Base-by-base conservation (phyloP, 805 yeast genomes). In the Candida lessepsii region DNA sequence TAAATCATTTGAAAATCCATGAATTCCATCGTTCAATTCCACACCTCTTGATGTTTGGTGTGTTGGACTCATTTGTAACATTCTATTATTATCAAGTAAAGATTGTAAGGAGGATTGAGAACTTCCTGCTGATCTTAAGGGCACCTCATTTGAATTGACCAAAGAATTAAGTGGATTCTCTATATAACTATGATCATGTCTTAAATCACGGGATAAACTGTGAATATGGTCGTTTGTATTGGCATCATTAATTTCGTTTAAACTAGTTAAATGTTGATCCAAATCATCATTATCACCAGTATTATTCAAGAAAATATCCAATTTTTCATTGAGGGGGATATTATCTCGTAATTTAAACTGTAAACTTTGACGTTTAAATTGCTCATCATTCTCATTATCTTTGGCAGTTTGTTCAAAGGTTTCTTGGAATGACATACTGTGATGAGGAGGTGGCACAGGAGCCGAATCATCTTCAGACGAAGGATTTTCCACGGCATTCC, bases 101-200 rank as follows among this genome's bases (percentile, higher is more conserved):
- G 68, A 61, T 42, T 61, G 67, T 36, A 64, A 53, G 4, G 73
- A 69, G 2, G 71, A 64, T 47, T 66, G 71, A 3, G 73, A 67
- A 7, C 71, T 63, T 23, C 68, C 69, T 14, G 61, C 56, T 5
- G 61, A 56, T 37, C 51, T 54, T 31, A 61, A 41, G 32, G 54
- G 53, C 13, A 50, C 49, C 19, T 57, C 58, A 19, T 56, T 50
- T 7, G 60, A 39, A 25, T 55, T 53, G 3, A 56, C 44, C 16
- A 68, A 53, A 1, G 65, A 61, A 35, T 56, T 48, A 29, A 67
- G 52, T 2, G 71, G 72, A 44, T 60, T 58, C 28, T 63, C 66
- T 11, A 58, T 38, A 7, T 44, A 40, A 6, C 41, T 36, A 3
- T 46, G 38, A 7, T 53, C 48, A 10, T 51, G 48, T 29, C 54